phyloP scores from a whole-genome alignment of 768 basidiomycete genomes.

The Cubamyces lactineus region DNA sequence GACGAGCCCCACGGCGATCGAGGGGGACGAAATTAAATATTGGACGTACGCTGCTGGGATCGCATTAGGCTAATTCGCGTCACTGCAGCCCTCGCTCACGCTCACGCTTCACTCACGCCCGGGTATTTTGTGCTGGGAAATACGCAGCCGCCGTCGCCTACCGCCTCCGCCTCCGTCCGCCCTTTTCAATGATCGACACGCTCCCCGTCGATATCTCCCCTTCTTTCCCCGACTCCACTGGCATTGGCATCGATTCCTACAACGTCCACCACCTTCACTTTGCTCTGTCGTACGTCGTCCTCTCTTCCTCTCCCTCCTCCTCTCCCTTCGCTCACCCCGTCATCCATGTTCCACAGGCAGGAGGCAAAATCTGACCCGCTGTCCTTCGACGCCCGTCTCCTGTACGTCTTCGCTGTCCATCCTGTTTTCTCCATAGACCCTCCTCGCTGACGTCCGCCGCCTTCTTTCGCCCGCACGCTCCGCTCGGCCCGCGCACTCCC shows the following conservation, averaged over 20 bases:
- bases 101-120: constrained; percentile 17
- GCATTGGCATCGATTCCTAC: constrained; percentile 57
- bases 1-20: constrained; percentile 20
- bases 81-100: constrained; percentile 12
- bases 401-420: constrained; percentile 23
- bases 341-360: constrained; percentile 35
- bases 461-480: constrained; percentile 25
- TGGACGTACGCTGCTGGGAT: not conserved
- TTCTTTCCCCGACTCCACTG: constrained; percentile 38
- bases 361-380: constrained; percentile 45
- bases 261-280: constrained; percentile 67
- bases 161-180: constrained; percentile 1
- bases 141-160: constrained; percentile 15
- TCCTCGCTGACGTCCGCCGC: constrained; percentile 1
- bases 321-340: constrained; percentile 1
- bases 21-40: constrained; percentile 11
- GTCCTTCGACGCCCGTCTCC: constrained; percentile 38
- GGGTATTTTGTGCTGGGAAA: not conserved
- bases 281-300: constrained; percentile 52
- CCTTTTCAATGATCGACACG: constrained; percentile 56
- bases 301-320: constrained; percentile 18
- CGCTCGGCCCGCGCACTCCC: constrained; percentile 22
- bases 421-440: constrained; percentile 1
- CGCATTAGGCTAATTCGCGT: constrained; percentile 15
- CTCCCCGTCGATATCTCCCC: constrained; percentile 39